Evolutionary conservation across 2,329 filamentous ascomycete species (phyloP).

Genomic region (Septoria linicola): DNA sequence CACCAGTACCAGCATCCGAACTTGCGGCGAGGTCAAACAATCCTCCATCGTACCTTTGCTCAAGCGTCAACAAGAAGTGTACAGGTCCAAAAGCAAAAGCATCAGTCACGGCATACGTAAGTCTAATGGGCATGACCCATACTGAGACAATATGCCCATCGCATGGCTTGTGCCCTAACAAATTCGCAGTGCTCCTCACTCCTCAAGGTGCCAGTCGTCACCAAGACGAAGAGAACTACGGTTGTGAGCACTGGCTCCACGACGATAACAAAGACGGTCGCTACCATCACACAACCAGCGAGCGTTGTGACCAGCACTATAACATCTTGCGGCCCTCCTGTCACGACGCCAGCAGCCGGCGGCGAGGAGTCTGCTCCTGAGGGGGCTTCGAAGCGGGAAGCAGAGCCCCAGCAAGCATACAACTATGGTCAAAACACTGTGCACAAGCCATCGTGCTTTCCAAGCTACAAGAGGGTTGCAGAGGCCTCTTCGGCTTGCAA

Average conservation of each 20-base stretch:
- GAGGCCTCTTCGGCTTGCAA: slow-evolving; percentile 11
- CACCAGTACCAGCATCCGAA: slow-evolving; percentile 1
- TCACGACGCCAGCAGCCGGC: not conserved
- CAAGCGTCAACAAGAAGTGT: slow-evolving; percentile 3
- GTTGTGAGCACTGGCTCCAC: slow-evolving; percentile 1
- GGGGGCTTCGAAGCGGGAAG: not conserved
- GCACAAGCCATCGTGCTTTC: slow-evolving; percentile 4
- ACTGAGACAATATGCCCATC: too few species aligned
- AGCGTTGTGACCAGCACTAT: slow-evolving; percentile 9
- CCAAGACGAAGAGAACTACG: slow-evolving; percentile 3
- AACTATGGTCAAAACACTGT: not conserved
- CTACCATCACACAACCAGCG: slow-evolving; percentile 4
- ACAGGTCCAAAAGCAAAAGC: not conserved
- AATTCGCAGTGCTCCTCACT: slow-evolving; percentile 13
- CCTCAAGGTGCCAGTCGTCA: slow-evolving; percentile 1
- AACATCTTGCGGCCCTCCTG: slow-evolving; percentile 1
- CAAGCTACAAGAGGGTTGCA: slow-evolving; percentile 1
- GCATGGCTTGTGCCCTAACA: too few species aligned
- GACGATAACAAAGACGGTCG: not conserved
- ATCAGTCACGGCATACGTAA: slow-evolving; percentile 13
- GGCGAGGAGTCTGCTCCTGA: not conserved
- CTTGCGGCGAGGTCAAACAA: not conserved
- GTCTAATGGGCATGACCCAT: too few species aligned
- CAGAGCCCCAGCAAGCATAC: not conserved
- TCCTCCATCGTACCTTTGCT: slow-evolving; percentile 8